Evolutionary conservation across 2,329 filamentous ascomycete genomes (phyloP).

Genomic region (Aquanectria penicillioides): DNA sequence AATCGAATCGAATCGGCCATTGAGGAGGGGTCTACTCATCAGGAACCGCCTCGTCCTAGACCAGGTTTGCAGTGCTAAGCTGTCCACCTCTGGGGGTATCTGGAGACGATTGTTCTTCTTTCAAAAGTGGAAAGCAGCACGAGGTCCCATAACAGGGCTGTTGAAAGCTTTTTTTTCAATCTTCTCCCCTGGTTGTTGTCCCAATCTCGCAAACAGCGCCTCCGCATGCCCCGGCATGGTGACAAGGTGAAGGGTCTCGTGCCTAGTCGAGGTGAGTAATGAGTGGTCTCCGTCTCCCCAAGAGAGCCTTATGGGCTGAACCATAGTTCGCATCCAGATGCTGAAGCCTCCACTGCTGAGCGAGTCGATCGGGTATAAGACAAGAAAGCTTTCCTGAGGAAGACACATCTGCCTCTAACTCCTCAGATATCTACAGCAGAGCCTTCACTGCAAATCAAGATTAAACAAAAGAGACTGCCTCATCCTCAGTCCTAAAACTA

Average conservation of each 20-base stretch:
- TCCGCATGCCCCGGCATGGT: slow-evolving; percentile 6
- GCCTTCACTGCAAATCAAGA: not conserved
- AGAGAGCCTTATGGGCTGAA: slow-evolving; percentile 26
- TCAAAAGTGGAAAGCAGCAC: slow-evolving; percentile 22
- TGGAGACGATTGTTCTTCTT: not conserved
- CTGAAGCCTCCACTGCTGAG: slow-evolving; percentile 11
- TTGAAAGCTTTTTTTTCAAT: not conserved
- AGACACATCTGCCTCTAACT: not conserved
- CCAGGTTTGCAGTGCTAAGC: not conserved
- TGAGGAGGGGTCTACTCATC: not conserved
- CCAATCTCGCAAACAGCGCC: slow-evolving; percentile 4
- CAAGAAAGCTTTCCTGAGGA: slow-evolving; percentile 8
- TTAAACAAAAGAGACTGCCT: no score
- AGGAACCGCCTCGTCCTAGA: slow-evolving; percentile 9
- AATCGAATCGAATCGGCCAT: no score
- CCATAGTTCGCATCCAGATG: slow-evolving; percentile 19
- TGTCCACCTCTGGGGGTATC: not conserved
- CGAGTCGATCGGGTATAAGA: slow-evolving; percentile 17
- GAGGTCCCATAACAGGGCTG: slow-evolving; percentile 10
- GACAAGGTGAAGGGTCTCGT: slow-evolving; percentile 22
- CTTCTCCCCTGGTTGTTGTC: not conserved
- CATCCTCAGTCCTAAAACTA: not conserved
- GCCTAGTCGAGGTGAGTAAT: slow-evolving; percentile 17
- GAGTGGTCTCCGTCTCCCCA: not conserved
- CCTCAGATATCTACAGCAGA: not conserved